Percentiles rank a stretch among this genome's conserved stretches.
Evolutionary conservation across 768 basidiomycete species (phyloP).

Genomic region (Scleroderma bovista): DNA sequence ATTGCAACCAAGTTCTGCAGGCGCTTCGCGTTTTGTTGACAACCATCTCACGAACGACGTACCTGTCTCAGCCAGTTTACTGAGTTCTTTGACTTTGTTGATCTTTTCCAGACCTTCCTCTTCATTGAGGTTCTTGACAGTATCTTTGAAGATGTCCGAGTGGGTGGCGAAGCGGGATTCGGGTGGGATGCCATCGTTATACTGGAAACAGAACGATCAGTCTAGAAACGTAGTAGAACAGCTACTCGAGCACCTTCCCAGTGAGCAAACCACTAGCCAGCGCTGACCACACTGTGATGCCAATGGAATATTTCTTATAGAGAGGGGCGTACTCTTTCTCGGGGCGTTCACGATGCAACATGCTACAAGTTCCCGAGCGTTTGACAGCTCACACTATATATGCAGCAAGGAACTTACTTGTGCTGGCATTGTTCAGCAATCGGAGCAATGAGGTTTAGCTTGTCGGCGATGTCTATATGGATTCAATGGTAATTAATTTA

Average conservation of each 20-base stretch:
- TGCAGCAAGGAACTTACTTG: constrained; percentile 24
- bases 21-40: background rate
- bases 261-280: constrained; percentile 51
- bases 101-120: constrained; percentile 42
- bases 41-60: background rate
- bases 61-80: constrained; percentile 37
- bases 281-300: constrained; percentile 52
- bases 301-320: constrained; percentile 41
- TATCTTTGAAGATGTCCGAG: constrained; percentile 40
- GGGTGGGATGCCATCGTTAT: constrained; percentile 46
- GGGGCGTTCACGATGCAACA: constrained; percentile 49
- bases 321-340: constrained; percentile 48
- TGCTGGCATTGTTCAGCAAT: constrained; percentile 49
- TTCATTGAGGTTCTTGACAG: constrained; percentile 36
- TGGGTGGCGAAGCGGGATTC: constrained; percentile 48
- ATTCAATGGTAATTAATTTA: background rate
- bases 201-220: constrained; percentile 18
- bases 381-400: background rate
- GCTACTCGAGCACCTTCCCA: constrained; percentile 35
- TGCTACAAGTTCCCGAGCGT: constrained; percentile 22
- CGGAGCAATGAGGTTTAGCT: constrained; percentile 45
- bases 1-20: constrained; percentile 38
- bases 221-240: background rate
- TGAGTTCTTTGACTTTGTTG: constrained; percentile 43
- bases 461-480: constrained; percentile 40